Evolutionary conservation across 2,329 filamentous ascomycete species (phyloP).

Genomic region (Aureobasidium musti): DNA sequence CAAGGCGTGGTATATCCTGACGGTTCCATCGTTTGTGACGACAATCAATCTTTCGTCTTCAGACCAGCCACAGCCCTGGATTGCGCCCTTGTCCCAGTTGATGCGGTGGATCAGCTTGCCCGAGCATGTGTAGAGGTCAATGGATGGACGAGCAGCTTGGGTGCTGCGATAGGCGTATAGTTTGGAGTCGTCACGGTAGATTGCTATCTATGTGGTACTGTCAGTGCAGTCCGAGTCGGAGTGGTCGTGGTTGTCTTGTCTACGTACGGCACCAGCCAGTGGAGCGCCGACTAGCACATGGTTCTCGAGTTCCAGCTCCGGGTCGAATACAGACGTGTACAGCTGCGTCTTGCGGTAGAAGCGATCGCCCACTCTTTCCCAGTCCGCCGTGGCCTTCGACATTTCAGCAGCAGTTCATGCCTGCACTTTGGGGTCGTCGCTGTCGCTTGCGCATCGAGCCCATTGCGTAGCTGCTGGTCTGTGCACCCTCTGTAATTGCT

Average conservation of each 20-base stretch:
- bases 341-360: slow-evolving; percentile 96
- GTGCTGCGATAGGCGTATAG: slow-evolving; percentile 74
- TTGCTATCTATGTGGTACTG: slow-evolving; percentile 59
- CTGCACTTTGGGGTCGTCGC: background rate
- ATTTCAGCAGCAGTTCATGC: slow-evolving; percentile 35
- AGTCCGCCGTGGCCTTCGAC: slow-evolving; percentile 76
- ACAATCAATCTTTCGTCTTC: slow-evolving; percentile 91
- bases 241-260: slow-evolving; percentile 7
- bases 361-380: slow-evolving; percentile 88
- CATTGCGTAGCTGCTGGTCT: slow-evolving; percentile 22
- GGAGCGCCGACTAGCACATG: slow-evolving; percentile 89
- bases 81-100: slow-evolving; percentile 83
- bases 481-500: slow-evolving; percentile 10
- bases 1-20: slow-evolving; percentile 87
- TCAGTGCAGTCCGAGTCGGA: slow-evolving; percentile 32
- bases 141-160: slow-evolving; percentile 73
- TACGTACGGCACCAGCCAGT: slow-evolving; percentile 90
- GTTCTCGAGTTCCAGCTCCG: slow-evolving; percentile 91
- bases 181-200: slow-evolving; percentile 87
- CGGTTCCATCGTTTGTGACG: slow-evolving; percentile 83
- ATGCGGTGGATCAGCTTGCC: slow-evolving; percentile 85
- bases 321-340: slow-evolving; percentile 90
- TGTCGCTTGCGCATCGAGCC: background rate
- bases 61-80: slow-evolving; percentile 92
- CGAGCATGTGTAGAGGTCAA: slow-evolving; percentile 92